These are phyloP conservation scores for Diplotaxis tenuifolia DNA, from an alignment of 345 rosid species.

Conservation along the genomic window DNA sequence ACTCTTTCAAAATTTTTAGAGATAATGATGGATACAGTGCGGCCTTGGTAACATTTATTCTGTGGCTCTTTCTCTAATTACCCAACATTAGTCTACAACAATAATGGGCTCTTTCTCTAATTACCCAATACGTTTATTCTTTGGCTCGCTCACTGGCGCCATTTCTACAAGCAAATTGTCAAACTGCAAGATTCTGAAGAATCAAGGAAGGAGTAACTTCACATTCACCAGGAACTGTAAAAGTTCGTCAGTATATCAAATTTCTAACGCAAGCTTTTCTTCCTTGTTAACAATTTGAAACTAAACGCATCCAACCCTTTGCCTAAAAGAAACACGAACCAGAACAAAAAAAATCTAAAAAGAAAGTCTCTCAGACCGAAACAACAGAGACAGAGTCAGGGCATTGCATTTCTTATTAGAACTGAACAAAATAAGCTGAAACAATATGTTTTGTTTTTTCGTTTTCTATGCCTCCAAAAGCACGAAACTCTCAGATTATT, in stretches of 20 bases:
- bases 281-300: not conserved
- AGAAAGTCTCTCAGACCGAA: not conserved
- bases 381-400: not conserved
- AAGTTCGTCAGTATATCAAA: not conserved
- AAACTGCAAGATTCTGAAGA: not conserved
- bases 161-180: not conserved
- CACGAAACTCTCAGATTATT: not conserved
- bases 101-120: too few relatives aligned
- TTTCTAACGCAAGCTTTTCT: not conserved
- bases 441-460: not conserved
- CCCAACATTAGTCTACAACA: too few relatives aligned
- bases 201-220: not conserved
- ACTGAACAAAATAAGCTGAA: not conserved
- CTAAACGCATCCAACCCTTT: not conserved
- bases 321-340: not conserved
- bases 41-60: too few relatives aligned
- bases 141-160: not conserved
- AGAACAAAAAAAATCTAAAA: not conserved
- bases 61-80: too few relatives aligned
- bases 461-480: conserved; percentile 1
- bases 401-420: not conserved
- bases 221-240: not conserved
- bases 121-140: not conserved
- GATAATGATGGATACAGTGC: too few relatives aligned
- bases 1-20: too few relatives aligned